These are phyloP conservation scores for Aspergillus latus DNA, from an alignment of 2,329 filamentous ascomycete species.

Conservation along the genomic window DNA sequence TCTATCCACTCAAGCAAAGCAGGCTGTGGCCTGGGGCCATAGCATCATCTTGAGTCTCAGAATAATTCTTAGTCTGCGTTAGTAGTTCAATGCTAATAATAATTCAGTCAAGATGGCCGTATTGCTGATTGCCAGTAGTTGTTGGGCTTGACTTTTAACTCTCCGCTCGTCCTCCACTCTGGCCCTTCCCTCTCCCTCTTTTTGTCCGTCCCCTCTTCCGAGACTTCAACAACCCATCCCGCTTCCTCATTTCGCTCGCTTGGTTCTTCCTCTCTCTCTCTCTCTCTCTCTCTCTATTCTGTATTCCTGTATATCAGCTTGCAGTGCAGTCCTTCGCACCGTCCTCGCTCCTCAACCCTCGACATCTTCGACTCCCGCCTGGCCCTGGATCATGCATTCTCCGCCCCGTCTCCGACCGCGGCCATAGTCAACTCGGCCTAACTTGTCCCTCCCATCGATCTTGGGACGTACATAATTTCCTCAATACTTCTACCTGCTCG, in stretches of 20 bases:
- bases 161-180: constrained; percentile 11
- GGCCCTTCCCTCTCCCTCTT: constrained; percentile 4
- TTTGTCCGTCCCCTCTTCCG: background rate
- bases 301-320: constrained; percentile 4
- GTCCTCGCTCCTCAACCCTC: background rate
- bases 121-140: background rate
- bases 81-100: constrained; percentile 8
- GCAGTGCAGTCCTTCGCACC: constrained; percentile 7
- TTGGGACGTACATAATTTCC: background rate
- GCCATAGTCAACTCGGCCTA: constrained; percentile 32
- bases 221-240: constrained; percentile 1
- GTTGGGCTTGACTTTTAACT: constrained; percentile 1
- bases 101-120: background rate
- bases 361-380: background rate
- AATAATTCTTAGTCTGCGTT: background rate
- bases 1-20: background rate
- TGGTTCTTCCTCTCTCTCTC: constrained; percentile 8
- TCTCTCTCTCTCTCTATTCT: background rate
- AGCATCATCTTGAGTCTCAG: background rate
- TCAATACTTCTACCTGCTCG: background rate
- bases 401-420: constrained; percentile 31
- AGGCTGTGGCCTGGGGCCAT: background rate
- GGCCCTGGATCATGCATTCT: constrained; percentile 33
- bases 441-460: constrained; percentile 9
- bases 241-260: constrained; percentile 11